A percentile compares a stretch with the other conserved stretches of the same genome.
phyloP scores from a whole-genome alignment of 176 grass and related monocot genomes.

The Paspalum vaginatum region DNA sequence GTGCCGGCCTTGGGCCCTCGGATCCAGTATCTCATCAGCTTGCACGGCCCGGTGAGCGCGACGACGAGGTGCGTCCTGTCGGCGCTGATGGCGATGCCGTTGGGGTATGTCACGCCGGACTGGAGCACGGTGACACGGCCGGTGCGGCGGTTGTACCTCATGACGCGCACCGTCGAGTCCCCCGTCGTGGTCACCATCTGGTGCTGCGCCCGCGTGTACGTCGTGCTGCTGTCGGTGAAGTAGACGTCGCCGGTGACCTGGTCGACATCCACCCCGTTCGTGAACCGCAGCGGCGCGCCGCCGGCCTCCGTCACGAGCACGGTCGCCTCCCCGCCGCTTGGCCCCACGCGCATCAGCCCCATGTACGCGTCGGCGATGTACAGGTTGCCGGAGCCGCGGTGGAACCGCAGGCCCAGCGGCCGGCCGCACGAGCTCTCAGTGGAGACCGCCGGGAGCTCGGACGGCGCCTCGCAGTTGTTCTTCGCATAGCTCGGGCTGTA shows the following conservation, averaged over 20 bases:
- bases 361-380: slow-evolving; percentile 49
- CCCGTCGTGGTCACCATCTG: background rate
- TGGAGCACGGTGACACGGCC: background rate
- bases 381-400: slow-evolving; percentile 27
- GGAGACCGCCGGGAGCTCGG: background rate
- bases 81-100: slow-evolving; percentile 7
- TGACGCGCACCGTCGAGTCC: background rate
- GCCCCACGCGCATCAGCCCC: slow-evolving; percentile 42
- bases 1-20: background rate
- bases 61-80: slow-evolving; percentile 4
- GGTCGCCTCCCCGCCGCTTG: slow-evolving; percentile 21
- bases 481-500: slow-evolving; percentile 34
- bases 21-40: slow-evolving; percentile 38
- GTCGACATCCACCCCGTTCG: slow-evolving; percentile 41
- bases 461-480: background rate
- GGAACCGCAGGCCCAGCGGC: slow-evolving; percentile 41
- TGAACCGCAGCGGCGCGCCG: slow-evolving; percentile 32
- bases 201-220: slow-evolving; percentile 1
- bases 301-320: slow-evolving; percentile 21
- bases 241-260: slow-evolving; percentile 34
- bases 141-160: background rate
- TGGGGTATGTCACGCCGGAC: background rate
- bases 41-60: background rate
- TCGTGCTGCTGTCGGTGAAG: slow-evolving; percentile 39
- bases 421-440: slow-evolving; percentile 32